Evolutionary conservation across 192 early-diverging fungal genomes (phyloP).

Genomic region (Neocallimastix lanati): DNA sequence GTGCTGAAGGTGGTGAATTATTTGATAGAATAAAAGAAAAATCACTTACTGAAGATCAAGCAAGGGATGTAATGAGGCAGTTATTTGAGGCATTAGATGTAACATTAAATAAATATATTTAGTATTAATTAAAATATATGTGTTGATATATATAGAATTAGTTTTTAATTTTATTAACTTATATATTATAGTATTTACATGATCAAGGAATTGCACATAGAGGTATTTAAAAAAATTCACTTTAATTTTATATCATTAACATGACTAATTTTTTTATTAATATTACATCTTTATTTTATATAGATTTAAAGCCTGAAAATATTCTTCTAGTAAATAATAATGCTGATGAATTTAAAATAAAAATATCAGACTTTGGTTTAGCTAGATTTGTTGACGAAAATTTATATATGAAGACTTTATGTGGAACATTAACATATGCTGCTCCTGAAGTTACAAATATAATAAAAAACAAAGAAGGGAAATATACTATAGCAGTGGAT

Average conservation of each 20-base stretch:
- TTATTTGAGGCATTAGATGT: not conserved
- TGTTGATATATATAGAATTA: too few relatives aligned
- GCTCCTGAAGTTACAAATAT: slow-evolving; percentile 69
- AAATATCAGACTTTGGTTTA: slow-evolving; percentile 91
- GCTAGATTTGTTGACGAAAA: slow-evolving; percentile 57
- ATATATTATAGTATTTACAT: not conserved
- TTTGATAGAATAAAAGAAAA: not conserved
- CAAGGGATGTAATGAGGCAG: not conserved
- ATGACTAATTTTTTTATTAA: too few relatives aligned
- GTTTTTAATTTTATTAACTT: too few relatives aligned
- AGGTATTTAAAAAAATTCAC: not conserved
- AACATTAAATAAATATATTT: not conserved
- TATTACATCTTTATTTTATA: not conserved
- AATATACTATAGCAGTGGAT: slow-evolving; percentile 58
- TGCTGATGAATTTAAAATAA: slow-evolving; percentile 32
- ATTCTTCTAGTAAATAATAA: not conserved
- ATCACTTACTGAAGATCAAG: not conserved
- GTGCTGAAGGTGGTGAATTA: not conserved
- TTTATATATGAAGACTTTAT: slow-evolving; percentile 50
- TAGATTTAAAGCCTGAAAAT: not conserved
- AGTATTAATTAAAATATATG: too few relatives aligned
- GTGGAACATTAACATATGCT: slow-evolving; percentile 79
- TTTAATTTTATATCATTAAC: too few relatives aligned
- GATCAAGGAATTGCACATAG: not conserved
- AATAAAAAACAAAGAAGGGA: slow-evolving; percentile 17